Evolutionary conservation across 805 yeast genomes (phyloP).

Genomic region (Candida ipomoeae): DNA sequence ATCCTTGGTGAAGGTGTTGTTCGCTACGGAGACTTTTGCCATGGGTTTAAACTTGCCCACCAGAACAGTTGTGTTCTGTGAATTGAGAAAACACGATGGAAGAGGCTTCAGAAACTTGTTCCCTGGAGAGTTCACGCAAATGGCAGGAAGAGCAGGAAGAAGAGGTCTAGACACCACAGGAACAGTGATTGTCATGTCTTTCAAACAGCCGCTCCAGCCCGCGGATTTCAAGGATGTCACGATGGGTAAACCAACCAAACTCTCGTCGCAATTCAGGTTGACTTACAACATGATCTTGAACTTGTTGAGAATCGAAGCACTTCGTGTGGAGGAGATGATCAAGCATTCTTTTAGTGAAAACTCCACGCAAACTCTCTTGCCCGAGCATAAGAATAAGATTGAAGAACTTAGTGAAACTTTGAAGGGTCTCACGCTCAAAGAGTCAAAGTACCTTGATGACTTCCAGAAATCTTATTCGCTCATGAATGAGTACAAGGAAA

Average conservation of each 20-base stretch:
- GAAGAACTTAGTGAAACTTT: conserved; percentile 49
- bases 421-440: conserved; percentile 29
- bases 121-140: conserved; percentile 97
- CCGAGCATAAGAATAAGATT: conserved; percentile 75
- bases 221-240: conserved; percentile 72
- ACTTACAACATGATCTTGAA: conserved; percentile 96
- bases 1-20: conserved; percentile 80
- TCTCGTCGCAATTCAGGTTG: conserved; percentile 86
- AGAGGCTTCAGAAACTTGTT: conserved; percentile 70
- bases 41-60: conserved; percentile 98
- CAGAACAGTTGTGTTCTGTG: conserved; percentile 89
- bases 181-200: conserved; percentile 90
- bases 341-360: conserved; percentile 94
- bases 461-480: conserved; percentile 44
- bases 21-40: conserved; percentile 98
- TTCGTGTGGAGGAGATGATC: conserved; percentile 97
- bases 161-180: conserved; percentile 93
- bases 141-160: conserved; percentile 99
- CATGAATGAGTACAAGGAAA: conserved; percentile 42
- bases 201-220: conserved; percentile 56
- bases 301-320: conserved; percentile 85
- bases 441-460: conserved; percentile 36
- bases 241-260: conserved; percentile 84
- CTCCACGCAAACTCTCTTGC: conserved; percentile 75
- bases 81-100: conserved; percentile 87